phyloP scores from a whole-genome alignment of 352 stramenopile species.

The Globisporangium apiculatum region DNA sequence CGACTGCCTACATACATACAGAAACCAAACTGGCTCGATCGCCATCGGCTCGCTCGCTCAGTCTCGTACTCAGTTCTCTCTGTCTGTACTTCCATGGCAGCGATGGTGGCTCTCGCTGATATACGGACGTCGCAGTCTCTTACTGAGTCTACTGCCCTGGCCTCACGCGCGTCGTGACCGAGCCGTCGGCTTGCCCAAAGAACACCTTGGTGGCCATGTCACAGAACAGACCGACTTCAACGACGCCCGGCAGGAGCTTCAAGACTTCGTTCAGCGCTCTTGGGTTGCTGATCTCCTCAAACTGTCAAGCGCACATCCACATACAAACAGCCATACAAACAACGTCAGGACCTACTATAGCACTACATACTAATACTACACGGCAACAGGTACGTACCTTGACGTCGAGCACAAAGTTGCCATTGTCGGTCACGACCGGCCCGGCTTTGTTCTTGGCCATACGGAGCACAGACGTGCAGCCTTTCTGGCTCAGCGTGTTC shows the following conservation, averaged over 20 bases:
- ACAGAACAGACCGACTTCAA: constrained; percentile 86
- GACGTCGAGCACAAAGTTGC: constrained; percentile 89
- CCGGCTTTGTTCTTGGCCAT: constrained; percentile 91
- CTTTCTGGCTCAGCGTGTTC: constrained; percentile 51
- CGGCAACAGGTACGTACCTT: constrained; percentile 22
- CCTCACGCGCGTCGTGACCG: constrained; percentile 55
- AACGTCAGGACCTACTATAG: neutral
- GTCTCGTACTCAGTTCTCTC: too few species aligned
- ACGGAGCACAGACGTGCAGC: constrained; percentile 52
- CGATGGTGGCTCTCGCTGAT: too few species aligned
- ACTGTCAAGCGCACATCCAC: constrained; percentile 16
- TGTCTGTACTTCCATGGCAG: too few species aligned
- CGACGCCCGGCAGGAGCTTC: constrained; percentile 80
- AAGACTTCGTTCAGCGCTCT: constrained; percentile 56
- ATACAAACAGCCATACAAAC: too few species aligned
- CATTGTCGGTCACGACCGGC: constrained; percentile 97
- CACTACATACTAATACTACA: neutral
- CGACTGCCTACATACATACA: too few species aligned
- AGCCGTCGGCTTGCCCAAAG: constrained; percentile 82
- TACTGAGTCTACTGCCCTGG: constrained; percentile 15
- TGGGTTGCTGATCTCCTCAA: constrained; percentile 67
- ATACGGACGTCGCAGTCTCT: too few species aligned
- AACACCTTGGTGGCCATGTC: constrained; percentile 86
- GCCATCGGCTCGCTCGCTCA: too few species aligned
- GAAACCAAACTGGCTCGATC: neutral